Evolutionary conservation across 768 basidiomycete species (phyloP).

Genomic region (Suillus plorans): DNA sequence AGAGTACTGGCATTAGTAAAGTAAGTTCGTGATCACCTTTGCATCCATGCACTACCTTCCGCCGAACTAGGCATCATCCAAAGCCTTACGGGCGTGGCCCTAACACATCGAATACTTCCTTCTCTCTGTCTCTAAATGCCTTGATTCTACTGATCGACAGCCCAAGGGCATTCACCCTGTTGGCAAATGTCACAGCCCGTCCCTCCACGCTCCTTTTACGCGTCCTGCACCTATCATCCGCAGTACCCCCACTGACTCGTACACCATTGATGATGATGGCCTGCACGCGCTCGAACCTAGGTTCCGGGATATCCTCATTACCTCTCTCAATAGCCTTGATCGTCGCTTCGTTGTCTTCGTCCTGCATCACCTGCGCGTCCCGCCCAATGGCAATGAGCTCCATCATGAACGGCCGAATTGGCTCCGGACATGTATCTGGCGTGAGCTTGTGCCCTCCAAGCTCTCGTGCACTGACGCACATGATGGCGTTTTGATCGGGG

Average conservation of each 20-base stretch:
- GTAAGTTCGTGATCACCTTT: neutral
- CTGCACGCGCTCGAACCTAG: slow-evolving; percentile 60
- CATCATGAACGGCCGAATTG: slow-evolving; percentile 67
- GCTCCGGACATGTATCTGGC: slow-evolving; percentile 57
- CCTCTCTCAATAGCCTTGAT: slow-evolving; percentile 37
- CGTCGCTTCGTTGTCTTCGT: slow-evolving; percentile 54
- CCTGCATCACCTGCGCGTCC: slow-evolving; percentile 47
- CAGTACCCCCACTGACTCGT: neutral
- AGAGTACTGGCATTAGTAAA: slow-evolving; percentile 1
- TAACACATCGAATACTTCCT: slow-evolving; percentile 67
- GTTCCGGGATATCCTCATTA: slow-evolving; percentile 35
- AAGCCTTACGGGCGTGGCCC: slow-evolving; percentile 38
- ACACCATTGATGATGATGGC: slow-evolving; percentile 60
- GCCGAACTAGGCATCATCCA: neutral
- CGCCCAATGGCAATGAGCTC: slow-evolving; percentile 59
- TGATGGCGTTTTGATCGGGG: slow-evolving; percentile 13
- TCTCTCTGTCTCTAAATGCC: slow-evolving; percentile 73
- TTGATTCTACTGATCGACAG: slow-evolving; percentile 67
- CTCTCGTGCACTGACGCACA: slow-evolving; percentile 28
- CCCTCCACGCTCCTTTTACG: slow-evolving; percentile 57
- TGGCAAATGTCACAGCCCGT: slow-evolving; percentile 68
- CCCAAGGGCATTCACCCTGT: slow-evolving; percentile 73
- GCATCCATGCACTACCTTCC: neutral
- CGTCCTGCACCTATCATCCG: slow-evolving; percentile 32
- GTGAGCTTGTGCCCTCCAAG: slow-evolving; percentile 59